phyloP scores from a whole-genome alignment of 2,329 filamentous ascomycete species.

The Diaporthe ilicicola region DNA sequence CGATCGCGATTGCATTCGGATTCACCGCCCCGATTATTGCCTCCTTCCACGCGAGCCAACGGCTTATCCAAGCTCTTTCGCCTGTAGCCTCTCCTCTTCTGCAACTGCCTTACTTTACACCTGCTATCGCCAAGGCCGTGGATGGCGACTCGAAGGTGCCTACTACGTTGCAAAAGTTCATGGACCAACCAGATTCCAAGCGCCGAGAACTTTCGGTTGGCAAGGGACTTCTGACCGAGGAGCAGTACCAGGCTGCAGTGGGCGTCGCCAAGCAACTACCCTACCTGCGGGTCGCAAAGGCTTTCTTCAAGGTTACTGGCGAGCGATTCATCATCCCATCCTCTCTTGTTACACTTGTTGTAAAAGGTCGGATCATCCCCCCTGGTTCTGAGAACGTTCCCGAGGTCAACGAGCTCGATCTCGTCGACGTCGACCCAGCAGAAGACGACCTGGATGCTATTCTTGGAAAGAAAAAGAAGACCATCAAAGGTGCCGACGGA shows the following conservation, averaged over 20 bases:
- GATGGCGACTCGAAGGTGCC: conserved; percentile 81
- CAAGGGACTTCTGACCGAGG: conserved; percentile 73
- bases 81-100: conserved; percentile 87
- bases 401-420: conserved; percentile 76
- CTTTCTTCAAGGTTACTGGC: conserved; percentile 98
- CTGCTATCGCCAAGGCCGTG: conserved; percentile 69
- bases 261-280: conserved; percentile 85
- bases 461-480: conserved; percentile 77
- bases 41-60: conserved; percentile 84
- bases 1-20: conserved; percentile 88
- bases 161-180: conserved; percentile 84
- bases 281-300: conserved; percentile 83
- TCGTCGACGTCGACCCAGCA: conserved; percentile 90
- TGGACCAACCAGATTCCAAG: conserved; percentile 80
- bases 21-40: conserved; percentile 83
- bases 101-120: conserved; percentile 88
- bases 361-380: conserved; percentile 94
- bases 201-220: conserved; percentile 77
- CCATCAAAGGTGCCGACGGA: conserved; percentile 68
- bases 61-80: conserved; percentile 87
- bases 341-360: conserved; percentile 90
- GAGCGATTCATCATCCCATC: conserved; percentile 92
- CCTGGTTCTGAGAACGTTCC: conserved; percentile 82
- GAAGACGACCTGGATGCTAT: conserved; percentile 91
- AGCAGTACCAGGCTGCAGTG: conserved; percentile 80